Evolutionary conservation across 306 rosid genomes (phyloP).

Genomic region (Echinosophora koreensis): DNA sequence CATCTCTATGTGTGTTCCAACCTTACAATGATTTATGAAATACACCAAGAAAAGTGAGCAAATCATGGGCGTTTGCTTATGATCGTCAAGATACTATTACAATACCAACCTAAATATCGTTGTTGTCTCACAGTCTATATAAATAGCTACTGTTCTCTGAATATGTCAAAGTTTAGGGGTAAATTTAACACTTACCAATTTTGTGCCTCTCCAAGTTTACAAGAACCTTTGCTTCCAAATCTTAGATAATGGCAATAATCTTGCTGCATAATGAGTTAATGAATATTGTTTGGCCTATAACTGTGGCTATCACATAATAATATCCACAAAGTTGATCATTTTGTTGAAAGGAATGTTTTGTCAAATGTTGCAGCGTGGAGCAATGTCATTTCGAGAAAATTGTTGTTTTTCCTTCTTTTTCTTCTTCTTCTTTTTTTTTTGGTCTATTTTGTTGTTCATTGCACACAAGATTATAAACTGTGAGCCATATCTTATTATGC

Average conservation of each 20-base stretch:
- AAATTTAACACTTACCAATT: no score
- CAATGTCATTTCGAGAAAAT: no score
- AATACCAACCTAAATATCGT: slow-evolving; percentile 1
- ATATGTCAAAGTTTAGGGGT: not conserved
- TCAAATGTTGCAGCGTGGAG: no score
- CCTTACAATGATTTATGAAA: slow-evolving; percentile 42
- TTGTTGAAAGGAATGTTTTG: no score
- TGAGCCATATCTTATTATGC: no score
- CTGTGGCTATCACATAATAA: not conserved
- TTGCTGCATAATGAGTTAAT: not conserved
- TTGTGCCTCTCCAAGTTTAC: not conserved
- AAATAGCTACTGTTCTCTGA: not conserved
- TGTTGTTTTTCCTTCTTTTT: no score
- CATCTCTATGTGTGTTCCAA: not conserved
- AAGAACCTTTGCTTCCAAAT: not conserved
- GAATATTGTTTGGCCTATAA: not conserved
- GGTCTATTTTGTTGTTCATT: no score
- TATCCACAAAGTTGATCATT: no score
- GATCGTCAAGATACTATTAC: slow-evolving; percentile 10
- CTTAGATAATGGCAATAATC: not conserved
- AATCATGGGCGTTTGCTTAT: slow-evolving; percentile 29
- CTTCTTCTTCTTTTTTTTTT: no score
- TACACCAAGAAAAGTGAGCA: slow-evolving; percentile 16
- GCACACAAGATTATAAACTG: no score
- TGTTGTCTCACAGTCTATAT: slow-evolving; percentile 7